A percentile compares a stretch with the other conserved stretches of the same genome.
phyloP scores from a whole-genome alignment of 2,329 filamentous ascomycete genomes.

The Cladosporium sp. region DNA sequence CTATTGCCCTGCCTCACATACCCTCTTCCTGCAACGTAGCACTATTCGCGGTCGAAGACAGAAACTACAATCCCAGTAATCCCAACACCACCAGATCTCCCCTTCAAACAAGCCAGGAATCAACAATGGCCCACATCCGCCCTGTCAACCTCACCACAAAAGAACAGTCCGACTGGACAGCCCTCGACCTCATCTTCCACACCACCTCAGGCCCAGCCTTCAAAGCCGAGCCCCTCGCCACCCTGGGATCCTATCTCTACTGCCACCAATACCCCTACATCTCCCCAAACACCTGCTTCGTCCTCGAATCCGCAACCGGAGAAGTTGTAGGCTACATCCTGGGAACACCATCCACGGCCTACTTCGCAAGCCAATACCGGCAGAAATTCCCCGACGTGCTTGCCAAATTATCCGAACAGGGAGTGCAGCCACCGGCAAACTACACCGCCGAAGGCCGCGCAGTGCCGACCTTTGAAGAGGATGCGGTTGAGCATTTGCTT shows the following conservation, averaged over 20 bases:
- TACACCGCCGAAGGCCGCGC: neutral
- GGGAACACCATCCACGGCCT: conserved; percentile 28
- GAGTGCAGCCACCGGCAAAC: neutral
- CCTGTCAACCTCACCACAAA: neutral
- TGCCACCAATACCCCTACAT: conserved; percentile 32
- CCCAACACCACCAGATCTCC: no score
- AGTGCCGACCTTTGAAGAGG: neutral
- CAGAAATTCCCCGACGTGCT: conserved; percentile 26
- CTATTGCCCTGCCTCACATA: neutral
- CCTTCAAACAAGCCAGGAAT: no score
- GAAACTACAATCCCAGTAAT: no score
- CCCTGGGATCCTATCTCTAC: conserved; percentile 5
- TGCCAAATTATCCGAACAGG: neutral
- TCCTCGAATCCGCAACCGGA: conserved; percentile 33
- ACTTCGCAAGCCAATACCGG: conserved; percentile 28
- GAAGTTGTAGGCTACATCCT: conserved; percentile 37
- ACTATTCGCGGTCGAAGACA: no score
- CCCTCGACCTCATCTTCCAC: conserved; percentile 11
- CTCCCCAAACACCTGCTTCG: conserved; percentile 30
- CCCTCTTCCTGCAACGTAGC: no score
- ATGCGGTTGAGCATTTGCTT: conserved; percentile 6
- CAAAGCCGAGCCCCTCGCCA: conserved; percentile 6
- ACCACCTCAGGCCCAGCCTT: conserved; percentile 2
- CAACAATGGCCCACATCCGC: neutral
- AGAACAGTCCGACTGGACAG: neutral